phyloP scores from a whole-genome alignment of 2,329 filamentous ascomycete genomes.

The Albophoma yamanashiensis region DNA sequence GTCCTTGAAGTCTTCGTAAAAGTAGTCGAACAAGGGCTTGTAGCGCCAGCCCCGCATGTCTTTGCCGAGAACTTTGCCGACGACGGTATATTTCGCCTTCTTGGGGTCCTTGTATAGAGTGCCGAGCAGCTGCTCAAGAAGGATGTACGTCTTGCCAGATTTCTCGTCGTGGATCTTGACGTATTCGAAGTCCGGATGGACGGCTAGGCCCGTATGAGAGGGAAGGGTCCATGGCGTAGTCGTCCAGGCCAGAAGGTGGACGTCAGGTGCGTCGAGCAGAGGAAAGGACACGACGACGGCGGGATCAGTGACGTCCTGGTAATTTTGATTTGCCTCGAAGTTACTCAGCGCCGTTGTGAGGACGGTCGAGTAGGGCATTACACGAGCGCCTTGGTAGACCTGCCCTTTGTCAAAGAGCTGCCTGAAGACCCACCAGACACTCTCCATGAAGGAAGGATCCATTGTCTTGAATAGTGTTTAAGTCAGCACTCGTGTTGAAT shows the following conservation, averaged over 20 bases:
- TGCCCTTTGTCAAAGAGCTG: constrained; percentile 80
- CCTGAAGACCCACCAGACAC: constrained; percentile 95
- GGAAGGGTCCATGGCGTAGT: constrained; percentile 82
- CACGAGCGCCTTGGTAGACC: constrained; percentile 82
- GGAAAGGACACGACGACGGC: constrained; percentile 85
- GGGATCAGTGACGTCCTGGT: constrained; percentile 86
- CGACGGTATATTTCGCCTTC: constrained; percentile 82
- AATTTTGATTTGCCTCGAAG: constrained; percentile 90
- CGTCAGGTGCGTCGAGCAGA: constrained; percentile 64
- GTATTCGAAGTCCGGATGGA: constrained; percentile 76
- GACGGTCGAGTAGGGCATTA: constrained; percentile 92
- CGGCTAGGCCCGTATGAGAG: constrained; percentile 67
- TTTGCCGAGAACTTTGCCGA: constrained; percentile 70
- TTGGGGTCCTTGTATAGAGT: constrained; percentile 92
- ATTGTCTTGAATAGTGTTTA: constrained; percentile 54
- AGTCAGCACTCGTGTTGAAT: background rate
- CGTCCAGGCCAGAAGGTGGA: constrained; percentile 75
- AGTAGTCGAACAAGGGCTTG: constrained; percentile 80
- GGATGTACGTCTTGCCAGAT: constrained; percentile 72
- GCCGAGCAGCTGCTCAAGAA: constrained; percentile 69
- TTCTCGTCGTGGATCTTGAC: constrained; percentile 76
- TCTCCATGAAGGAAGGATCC: constrained; percentile 93
- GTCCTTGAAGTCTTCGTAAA: constrained; percentile 81
- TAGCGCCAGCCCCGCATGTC: constrained; percentile 87
- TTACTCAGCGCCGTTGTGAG: constrained; percentile 85